Evolutionary conservation across 2,329 filamentous ascomycete genomes (phyloP), one percentile per base, ranked within the genome.

Genomic region (Colletotrichum navitas): DNA sequence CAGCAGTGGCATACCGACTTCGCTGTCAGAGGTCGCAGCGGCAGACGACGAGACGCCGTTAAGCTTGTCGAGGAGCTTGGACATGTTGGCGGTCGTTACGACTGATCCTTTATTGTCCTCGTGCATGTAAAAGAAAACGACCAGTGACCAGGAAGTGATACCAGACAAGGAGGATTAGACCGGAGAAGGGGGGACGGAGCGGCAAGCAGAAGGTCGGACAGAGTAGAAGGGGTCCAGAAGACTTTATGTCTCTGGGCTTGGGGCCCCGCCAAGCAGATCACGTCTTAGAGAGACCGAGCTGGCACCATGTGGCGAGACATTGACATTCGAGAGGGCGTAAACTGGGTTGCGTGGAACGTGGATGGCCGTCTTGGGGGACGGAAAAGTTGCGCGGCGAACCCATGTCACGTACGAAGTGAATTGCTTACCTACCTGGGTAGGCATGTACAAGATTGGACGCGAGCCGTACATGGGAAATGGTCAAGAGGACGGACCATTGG

Each of bases 231-330:
- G 47, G 39, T 10, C 24, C 45, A 36, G 65, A 68, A 68, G 69
- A 26, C 26, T 51, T 72, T 72, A 72, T 69, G 69, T 72, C 69
- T 72, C 21, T 45, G 24, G 45, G 5, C 5, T 1, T 24, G 55
- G n/a, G 41, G 65, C 59, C 65, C 69, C 69, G 69, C 65, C 69
- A 72, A 69, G 65, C 45, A 56, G 54, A 72, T 72, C 69, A 72
- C 69, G 69, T 72, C 69, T 72, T 69, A 18, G 26, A 54, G 60
- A 64, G 29, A 64, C 52, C 52, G 65, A 64, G 26, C 60, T 64
- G 65, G 69, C 69, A 39, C 65, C 65, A 72, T 69, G 59, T 69
- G 69, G 69, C 69, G 69, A 69, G 69, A 64, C 41, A 45, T 34
- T 52, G 69, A 64, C 41, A 45, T 34, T 52, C 29, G 26, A 34